Evolutionary conservation across 2,329 filamentous ascomycete genomes (phyloP).

Genomic region (Rutstroemia sp.): DNA sequence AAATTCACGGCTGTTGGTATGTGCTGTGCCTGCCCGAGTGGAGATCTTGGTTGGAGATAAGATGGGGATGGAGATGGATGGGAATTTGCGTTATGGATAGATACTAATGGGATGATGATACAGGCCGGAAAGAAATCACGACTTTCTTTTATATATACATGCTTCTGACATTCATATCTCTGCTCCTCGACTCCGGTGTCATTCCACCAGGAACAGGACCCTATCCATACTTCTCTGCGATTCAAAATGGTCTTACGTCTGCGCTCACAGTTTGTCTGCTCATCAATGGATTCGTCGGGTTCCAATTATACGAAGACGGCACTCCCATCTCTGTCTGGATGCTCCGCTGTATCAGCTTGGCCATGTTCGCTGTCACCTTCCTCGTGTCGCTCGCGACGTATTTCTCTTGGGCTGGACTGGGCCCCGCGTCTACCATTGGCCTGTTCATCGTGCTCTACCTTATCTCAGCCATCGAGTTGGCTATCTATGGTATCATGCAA

Average conservation of each 20-base stretch:
- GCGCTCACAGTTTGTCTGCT: constrained; percentile 82
- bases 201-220: constrained; percentile 72
- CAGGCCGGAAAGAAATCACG: constrained; percentile 61
- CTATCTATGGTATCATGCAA: constrained; percentile 83
- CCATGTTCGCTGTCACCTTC: constrained; percentile 80
- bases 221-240: constrained; percentile 86
- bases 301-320: constrained; percentile 96
- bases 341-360: constrained; percentile 67
- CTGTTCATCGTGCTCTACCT: constrained; percentile 90
- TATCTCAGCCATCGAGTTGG: constrained; percentile 77
- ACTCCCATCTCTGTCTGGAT: constrained; percentile 93
- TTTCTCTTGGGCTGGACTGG: constrained; percentile 80
- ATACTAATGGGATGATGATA: constrained; percentile 13
- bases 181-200: constrained; percentile 88
- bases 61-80: too few relatives aligned
- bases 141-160: constrained; percentile 98
- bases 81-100: constrained; percentile 5
- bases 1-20: constrained; percentile 97
- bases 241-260: constrained; percentile 77
- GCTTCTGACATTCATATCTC: constrained; percentile 78
- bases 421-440: constrained; percentile 77
- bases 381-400: constrained; percentile 87
- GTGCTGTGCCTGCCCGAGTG: constrained; percentile 27
- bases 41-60: too few relatives aligned
- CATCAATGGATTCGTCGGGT: constrained; percentile 97